Evolutionary conservation across 2,329 filamentous ascomycete species (phyloP).

Genomic region (Talaromyces pinophilus): DNA sequence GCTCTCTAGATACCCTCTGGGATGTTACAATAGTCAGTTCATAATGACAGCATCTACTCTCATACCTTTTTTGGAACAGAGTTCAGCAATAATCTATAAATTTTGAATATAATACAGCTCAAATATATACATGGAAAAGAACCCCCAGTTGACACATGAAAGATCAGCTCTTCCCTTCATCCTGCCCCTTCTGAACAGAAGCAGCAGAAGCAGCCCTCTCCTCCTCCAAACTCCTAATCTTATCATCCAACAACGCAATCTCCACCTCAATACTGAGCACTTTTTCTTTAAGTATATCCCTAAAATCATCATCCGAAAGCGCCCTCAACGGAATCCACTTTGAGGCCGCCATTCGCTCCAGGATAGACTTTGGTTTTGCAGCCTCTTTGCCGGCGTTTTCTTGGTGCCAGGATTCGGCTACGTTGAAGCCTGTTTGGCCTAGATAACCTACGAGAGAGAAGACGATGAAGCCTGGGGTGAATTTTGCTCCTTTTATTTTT

Average conservation of each 20-base stretch:
- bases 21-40: neutral
- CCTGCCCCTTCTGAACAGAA: neutral
- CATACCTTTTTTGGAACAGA: neutral
- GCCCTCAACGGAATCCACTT: slow-evolving; percentile 72
- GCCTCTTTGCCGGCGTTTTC: slow-evolving; percentile 35
- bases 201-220: slow-evolving; percentile 28
- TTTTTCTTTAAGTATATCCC: slow-evolving; percentile 68
- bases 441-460: slow-evolving; percentile 59
- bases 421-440: slow-evolving; percentile 60
- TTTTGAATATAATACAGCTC: neutral
- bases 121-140: neutral
- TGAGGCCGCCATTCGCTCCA: slow-evolving; percentile 58
- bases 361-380: slow-evolving; percentile 42
- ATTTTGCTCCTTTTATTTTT: slow-evolving; percentile 49
- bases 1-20: slow-evolving; percentile 7
- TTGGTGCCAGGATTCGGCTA: slow-evolving; percentile 51
- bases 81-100: neutral
- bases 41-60: neutral
- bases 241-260: slow-evolving; percentile 76
- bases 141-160: neutral
- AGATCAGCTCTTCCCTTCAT: neutral
- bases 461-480: slow-evolving; percentile 60
- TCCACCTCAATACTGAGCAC: slow-evolving; percentile 71
- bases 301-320: slow-evolving; percentile 72
- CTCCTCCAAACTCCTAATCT: slow-evolving; percentile 58